Percentiles rank a stretch among this genome's conserved stretches.
Evolutionary conservation across 768 basidiomycete species (phyloP).

Genomic region (Mycena epipterygia): DNA sequence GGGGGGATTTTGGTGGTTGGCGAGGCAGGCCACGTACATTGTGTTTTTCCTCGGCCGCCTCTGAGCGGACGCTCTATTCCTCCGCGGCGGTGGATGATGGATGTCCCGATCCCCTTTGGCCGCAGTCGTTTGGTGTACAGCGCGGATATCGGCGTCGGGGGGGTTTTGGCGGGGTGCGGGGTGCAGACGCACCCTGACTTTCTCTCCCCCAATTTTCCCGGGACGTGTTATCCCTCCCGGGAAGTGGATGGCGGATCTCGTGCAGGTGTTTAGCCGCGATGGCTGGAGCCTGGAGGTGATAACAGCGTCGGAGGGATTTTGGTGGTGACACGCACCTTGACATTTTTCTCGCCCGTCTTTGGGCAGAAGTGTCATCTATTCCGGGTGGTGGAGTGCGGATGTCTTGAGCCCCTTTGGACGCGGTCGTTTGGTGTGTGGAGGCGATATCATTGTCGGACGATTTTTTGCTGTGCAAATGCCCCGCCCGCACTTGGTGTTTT

Average conservation of each 20-base stretch:
- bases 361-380: neutral
- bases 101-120: neutral
- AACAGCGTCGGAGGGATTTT: neutral
- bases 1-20: neutral
- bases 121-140: neutral
- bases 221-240: neutral
- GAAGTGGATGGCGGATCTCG: neutral
- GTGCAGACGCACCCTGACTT: neutral
- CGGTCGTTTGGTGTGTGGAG: neutral
- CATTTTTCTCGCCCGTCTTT: neutral
- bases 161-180: neutral
- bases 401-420: neutral
- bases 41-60: neutral
- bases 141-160: neutral
- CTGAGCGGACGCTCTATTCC: neutral
- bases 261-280: neutral
- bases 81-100: neutral
- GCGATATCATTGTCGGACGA: neutral
- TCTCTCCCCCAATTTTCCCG: neutral
- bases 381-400: neutral
- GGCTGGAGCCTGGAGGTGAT: neutral
- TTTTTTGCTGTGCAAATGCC: neutral
- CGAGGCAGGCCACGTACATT: constrained; percentile 2
- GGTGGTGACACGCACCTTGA: neutral
- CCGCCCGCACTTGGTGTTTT: neutral